phyloP scores from a whole-genome alignment of 306 rosid species.

The Delonix regia region DNA sequence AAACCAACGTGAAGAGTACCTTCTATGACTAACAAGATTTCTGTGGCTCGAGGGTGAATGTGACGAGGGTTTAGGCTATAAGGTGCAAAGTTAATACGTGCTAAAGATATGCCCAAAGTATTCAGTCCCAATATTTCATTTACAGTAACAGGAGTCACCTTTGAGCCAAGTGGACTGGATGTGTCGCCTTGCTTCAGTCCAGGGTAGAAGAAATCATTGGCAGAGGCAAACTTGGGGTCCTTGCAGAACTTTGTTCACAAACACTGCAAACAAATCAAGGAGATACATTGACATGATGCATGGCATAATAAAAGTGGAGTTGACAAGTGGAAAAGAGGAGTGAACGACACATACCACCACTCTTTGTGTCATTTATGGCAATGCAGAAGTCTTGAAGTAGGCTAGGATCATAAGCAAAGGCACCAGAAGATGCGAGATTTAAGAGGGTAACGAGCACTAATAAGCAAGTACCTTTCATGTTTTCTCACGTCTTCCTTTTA shows the following conservation, averaged over 20 bases:
- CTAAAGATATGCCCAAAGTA: constrained; percentile 31
- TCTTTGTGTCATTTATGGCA: constrained; percentile 16
- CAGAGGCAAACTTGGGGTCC: neutral
- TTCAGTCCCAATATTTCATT: constrained; percentile 4
- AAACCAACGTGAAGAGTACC: constrained; percentile 38
- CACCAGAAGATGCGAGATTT: constrained; percentile 3
- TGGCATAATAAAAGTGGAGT: neutral
- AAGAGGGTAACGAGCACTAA: neutral
- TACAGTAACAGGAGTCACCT: neutral
- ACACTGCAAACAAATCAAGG: neutral
- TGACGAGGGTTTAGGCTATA: neutral
- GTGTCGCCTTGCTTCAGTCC: constrained; percentile 26
- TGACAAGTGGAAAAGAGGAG: neutral
- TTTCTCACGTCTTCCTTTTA: neutral
- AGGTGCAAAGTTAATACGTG: constrained; percentile 5
- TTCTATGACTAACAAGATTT: constrained; percentile 14
- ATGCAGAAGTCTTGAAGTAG: constrained; percentile 37
- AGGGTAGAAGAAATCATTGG: constrained; percentile 37
- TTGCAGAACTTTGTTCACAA: neutral
- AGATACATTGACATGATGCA: neutral
- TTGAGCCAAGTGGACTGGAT: constrained; percentile 1
- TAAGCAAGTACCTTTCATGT: neutral
- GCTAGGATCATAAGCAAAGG: constrained; percentile 45
- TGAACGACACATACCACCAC: neutral
- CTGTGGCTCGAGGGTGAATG: neutral